Conservation (phyloP, 2,329 filamentous ascomycete species). For the Aspergillus hortae region DNA sequence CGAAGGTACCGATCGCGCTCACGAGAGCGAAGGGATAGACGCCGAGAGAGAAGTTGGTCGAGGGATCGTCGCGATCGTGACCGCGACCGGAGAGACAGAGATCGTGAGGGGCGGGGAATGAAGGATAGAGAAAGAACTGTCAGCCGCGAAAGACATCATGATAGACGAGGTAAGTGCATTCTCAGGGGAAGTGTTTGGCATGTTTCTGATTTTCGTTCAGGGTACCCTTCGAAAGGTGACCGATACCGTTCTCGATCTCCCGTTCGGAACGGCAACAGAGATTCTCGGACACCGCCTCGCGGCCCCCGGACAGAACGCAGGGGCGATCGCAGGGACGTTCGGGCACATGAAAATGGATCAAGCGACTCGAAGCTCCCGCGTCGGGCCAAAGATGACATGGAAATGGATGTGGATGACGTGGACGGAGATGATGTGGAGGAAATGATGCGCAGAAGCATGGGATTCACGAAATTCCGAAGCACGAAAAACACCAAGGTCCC, state of each 20-base stretch:
- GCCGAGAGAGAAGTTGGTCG: constrained; percentile 43
- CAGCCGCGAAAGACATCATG: constrained; percentile 36
- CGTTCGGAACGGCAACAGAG: constrained; percentile 33
- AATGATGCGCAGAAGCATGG: constrained; percentile 82
- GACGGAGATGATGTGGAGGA: constrained; percentile 65
- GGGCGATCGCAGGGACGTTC: constrained; percentile 27
- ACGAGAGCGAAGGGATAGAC: constrained; percentile 37
- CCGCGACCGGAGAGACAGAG: constrained; percentile 29
- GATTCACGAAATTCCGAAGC: constrained; percentile 77
- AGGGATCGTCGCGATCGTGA: constrained; percentile 37
- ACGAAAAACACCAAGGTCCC: constrained; percentile 87
- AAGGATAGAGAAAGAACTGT: constrained; percentile 39
- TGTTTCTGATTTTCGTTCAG: constrained; percentile 14
- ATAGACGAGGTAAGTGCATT: constrained; percentile 35
- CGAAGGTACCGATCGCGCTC: constrained; percentile 39
- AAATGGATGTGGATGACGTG: constrained; percentile 43
- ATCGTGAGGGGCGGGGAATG: constrained; percentile 34
- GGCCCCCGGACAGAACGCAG: constrained; percentile 30
- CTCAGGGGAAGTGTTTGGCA: no score
- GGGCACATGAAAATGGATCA: constrained; percentile 22
- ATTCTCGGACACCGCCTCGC: constrained; percentile 37
- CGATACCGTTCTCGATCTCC: constrained; percentile 36
- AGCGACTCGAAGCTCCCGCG: constrained; percentile 16
- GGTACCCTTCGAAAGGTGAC: constrained; percentile 27
- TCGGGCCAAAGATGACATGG: constrained; percentile 32